These are phyloP conservation scores for Penicillium sp. DNA, from an alignment of 2,329 filamentous ascomycete species.

Conservation along the genomic window DNA sequence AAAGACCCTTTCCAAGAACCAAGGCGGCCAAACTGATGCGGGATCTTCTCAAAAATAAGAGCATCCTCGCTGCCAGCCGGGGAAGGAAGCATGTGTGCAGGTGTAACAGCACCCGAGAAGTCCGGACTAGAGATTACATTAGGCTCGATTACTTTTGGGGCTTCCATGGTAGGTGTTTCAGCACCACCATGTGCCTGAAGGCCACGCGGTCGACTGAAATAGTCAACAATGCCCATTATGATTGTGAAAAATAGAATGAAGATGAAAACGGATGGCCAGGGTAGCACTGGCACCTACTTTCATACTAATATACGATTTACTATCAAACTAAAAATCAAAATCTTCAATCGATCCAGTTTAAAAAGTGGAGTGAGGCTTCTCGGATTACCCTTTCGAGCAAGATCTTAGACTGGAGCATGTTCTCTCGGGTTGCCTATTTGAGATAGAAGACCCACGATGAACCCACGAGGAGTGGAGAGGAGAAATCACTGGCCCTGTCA, in stretches of 20 bases:
- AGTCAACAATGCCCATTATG: slow-evolving; percentile 21
- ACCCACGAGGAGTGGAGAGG: slow-evolving; percentile 3
- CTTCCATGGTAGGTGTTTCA: not conserved
- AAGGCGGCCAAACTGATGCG: slow-evolving; percentile 36
- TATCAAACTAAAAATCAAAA: slow-evolving; percentile 11
- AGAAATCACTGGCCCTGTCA: not conserved
- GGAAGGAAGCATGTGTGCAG: slow-evolving; percentile 18
- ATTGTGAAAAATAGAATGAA: not conserved
- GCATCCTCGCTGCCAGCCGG: slow-evolving; percentile 21
- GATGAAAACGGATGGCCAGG: slow-evolving; percentile 3
- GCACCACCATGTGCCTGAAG: slow-evolving; percentile 7
- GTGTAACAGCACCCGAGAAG: slow-evolving; percentile 13
- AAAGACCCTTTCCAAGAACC: slow-evolving; percentile 41
- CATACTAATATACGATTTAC: slow-evolving; percentile 5
- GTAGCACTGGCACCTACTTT: not conserved
- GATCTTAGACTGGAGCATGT: slow-evolving; percentile 8
- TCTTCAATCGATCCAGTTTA: slow-evolving; percentile 17
- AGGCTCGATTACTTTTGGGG: slow-evolving; percentile 18
- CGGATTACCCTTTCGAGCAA: slow-evolving; percentile 11
- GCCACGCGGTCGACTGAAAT: slow-evolving; percentile 13
- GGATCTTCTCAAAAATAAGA: slow-evolving; percentile 23
- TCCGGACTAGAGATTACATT: slow-evolving; percentile 18
- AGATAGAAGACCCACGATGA: slow-evolving; percentile 5
- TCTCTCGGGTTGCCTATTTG: slow-evolving; percentile 10
- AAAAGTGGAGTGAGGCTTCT: slow-evolving; percentile 13